A percentile compares a stretch with the other conserved stretches of the same genome.
Conservation (phyloP, 495 filamentous ascomycete species). For the Tuber brumale region DNA sequence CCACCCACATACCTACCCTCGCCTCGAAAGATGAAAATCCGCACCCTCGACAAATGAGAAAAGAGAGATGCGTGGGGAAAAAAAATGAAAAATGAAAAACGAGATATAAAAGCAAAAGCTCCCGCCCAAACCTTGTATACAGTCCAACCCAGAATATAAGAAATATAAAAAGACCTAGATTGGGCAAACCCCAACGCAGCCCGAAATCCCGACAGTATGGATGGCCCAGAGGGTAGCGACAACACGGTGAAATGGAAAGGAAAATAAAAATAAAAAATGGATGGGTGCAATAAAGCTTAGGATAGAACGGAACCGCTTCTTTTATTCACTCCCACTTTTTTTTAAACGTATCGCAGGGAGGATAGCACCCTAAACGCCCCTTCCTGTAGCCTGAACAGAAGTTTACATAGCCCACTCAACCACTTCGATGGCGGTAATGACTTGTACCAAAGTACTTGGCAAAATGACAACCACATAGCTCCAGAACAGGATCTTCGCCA, state of each 20-base stretch:
- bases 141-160: conserved; percentile 22
- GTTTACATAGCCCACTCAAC: conserved; percentile 70
- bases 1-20: background rate
- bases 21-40: background rate
- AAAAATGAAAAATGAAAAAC: conserved; percentile 6
- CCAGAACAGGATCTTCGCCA: conserved; percentile 90
- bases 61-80: background rate
- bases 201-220: background rate
- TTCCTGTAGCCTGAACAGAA: background rate
- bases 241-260: background rate
- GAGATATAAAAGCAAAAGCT: conserved; percentile 12
- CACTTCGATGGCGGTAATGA: conserved; percentile 86
- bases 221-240: background rate
- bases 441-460: conserved; percentile 81
- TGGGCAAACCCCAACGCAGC: background rate
- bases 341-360: background rate
- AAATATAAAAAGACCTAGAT: conserved; percentile 12
- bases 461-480: conserved; percentile 83
- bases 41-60: background rate
- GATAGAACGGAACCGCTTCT: background rate
- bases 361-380: background rate
- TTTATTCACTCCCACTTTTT: background rate
- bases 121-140: conserved; percentile 21
- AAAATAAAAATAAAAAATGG: background rate
- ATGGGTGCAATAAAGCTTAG: background rate